Evolutionary conservation across 257 asterid species (phyloP), one percentile per base, ranked within the genome.

Genomic region (Misopates orontium): DNA sequence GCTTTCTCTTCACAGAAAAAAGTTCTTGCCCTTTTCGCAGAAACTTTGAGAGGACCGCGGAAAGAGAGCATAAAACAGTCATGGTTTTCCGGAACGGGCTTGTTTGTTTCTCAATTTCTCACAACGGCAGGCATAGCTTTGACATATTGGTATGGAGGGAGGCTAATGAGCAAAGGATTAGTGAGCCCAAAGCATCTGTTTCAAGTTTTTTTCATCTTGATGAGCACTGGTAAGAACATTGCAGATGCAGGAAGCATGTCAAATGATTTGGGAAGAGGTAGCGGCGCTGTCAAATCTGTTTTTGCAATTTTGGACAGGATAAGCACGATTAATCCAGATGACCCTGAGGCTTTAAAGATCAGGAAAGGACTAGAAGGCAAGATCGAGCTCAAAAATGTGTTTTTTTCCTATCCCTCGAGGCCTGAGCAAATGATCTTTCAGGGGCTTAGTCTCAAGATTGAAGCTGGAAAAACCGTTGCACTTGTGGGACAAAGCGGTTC

Each of bases 201-300:
- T 58, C 86, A 85, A 73, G 88, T 69, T 19, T 87, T 89, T 73
- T 87, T 87, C 77, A 80, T 89, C 57, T 56, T 89, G 73, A 81
- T 89, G 91, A 85, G 94, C 72, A 89, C 95, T 0, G 95, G 97
- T 0, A 80, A 82, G 78, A 82, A 62, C 72, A 87, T 89, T 23
- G 94, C 95, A 6, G 97, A 89, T 21, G 93, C 97, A 8, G 94
- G 97, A 56, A 87, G 86, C 75, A 82, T 87, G 91, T 81, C 93
- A 0, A 71, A 85, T 1, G 97, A 89, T 70, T 58, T 89, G 61
- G 92, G 89, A 3, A 83, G 77, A 80, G 91, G 97, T 1, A 76
- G 83, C 68, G 77, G 69, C 7, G 89, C 87, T 4, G 83, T 89
- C 5, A 76, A 63, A 62, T 82, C 89, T 19, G 74, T 77, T 56